Evolutionary conservation across 2,329 filamentous ascomycete genomes (phyloP).

Genomic region (Chaetomium globosum): DNA sequence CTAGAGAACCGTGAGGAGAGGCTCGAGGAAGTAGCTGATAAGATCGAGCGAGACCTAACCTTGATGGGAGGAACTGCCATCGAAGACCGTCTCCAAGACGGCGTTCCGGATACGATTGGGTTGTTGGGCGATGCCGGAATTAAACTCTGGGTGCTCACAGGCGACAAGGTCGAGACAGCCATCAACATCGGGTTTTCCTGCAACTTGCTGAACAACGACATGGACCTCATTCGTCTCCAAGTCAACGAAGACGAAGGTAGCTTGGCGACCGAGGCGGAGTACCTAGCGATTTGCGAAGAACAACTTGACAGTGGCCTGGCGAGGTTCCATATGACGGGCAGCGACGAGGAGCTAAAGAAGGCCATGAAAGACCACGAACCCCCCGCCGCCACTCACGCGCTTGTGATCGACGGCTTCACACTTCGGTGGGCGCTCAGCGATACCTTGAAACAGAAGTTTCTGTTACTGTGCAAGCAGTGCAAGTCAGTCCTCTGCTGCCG

Average conservation of each 20-base stretch:
- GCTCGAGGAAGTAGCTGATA: constrained; percentile 83
- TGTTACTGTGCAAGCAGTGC: constrained; percentile 95
- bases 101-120: constrained; percentile 92
- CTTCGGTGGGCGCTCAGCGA: constrained; percentile 86
- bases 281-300: constrained; percentile 62
- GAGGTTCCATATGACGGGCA: constrained; percentile 77
- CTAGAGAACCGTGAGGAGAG: constrained; percentile 89
- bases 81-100: constrained; percentile 94
- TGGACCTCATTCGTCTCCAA: constrained; percentile 93
- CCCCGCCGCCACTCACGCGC: constrained; percentile 82
- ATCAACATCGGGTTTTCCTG: constrained; percentile 99
- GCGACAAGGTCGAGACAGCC: constrained; percentile 97
- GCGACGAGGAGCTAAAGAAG: constrained; percentile 77
- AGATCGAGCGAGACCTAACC: constrained; percentile 86
- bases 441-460: constrained; percentile 82
- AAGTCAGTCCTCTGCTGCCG: constrained; percentile 95
- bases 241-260: constrained; percentile 71
- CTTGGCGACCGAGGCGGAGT: constrained; percentile 50
- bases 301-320: constrained; percentile 74
- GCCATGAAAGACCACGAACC: constrained; percentile 84
- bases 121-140: constrained; percentile 91
- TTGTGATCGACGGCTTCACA: constrained; percentile 94
- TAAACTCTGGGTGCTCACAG: constrained; percentile 97
- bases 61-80: constrained; percentile 94
- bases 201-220: constrained; percentile 94